phyloP scores from a whole-genome alignment of 345 rosid genomes.

The Orychophragmus violaceus region DNA sequence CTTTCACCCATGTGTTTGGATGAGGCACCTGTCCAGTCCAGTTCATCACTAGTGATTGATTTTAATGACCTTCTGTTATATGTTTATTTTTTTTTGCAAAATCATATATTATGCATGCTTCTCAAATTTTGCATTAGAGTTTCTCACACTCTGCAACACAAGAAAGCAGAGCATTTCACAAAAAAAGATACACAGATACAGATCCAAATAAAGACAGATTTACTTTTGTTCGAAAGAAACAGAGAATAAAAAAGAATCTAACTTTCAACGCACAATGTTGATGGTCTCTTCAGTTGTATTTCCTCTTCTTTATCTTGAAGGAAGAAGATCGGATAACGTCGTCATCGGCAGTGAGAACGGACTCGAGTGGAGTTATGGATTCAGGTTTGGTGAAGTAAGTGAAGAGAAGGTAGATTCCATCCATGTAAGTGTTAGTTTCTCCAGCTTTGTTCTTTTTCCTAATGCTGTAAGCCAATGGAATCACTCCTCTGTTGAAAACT shows the following conservation, averaged over 20 bases:
- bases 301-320: constrained; percentile 72
- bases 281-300: constrained; percentile 32
- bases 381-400: constrained; percentile 89
- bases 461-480: constrained; percentile 86
- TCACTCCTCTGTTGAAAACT: constrained; percentile 92
- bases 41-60: too few relatives aligned
- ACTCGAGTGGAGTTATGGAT: constrained; percentile 51
- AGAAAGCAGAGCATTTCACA: not conserved
- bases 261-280: not conserved
- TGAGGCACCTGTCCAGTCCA: too few relatives aligned
- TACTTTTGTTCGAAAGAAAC: constrained; percentile 8
- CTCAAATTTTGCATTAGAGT: constrained; percentile 4
- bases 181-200: not conserved
- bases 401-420: constrained; percentile 88
- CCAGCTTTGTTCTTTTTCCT: constrained; percentile 86
- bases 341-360: constrained; percentile 50
- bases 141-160: not conserved
- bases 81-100: not conserved
- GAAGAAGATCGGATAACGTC: constrained; percentile 65
- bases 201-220: constrained; percentile 1
- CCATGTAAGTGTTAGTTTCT: constrained; percentile 70
- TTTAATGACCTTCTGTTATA: too few relatives aligned
- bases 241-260: not conserved
- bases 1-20: too few relatives aligned
- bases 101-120: not conserved